Evolutionary conservation across 2,329 filamentous ascomycete species (phyloP).

Genomic region (Talaromyces atroroseus): DNA sequence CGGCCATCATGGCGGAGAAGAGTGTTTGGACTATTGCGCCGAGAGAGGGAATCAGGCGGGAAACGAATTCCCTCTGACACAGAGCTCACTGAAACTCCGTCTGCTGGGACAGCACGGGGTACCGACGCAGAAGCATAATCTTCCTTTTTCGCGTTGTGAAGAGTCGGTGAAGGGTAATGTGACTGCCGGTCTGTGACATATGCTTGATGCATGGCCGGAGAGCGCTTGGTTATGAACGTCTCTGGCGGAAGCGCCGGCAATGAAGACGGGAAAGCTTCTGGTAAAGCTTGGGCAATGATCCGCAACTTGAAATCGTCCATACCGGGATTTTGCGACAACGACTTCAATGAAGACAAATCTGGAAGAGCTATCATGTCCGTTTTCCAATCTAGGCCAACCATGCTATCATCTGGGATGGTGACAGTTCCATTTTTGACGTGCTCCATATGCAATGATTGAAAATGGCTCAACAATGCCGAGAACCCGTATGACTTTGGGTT

Average conservation of each 20-base stretch:
- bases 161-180: slow-evolving; percentile 3
- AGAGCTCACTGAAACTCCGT: neutral
- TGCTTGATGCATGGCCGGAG: slow-evolving; percentile 3
- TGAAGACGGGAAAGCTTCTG: slow-evolving; percentile 32
- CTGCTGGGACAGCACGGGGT: neutral
- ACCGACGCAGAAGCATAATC: neutral
- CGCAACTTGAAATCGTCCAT: slow-evolving; percentile 54
- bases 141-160: neutral
- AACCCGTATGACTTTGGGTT: slow-evolving; percentile 23
- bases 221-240: slow-evolving; percentile 4
- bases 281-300: slow-evolving; percentile 49
- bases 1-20: slow-evolving; percentile 2
- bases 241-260: slow-evolving; percentile 3
- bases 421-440: slow-evolving; percentile 17
- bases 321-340: slow-evolving; percentile 19
- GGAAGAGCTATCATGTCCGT: slow-evolving; percentile 58
- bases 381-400: slow-evolving; percentile 48
- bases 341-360: slow-evolving; percentile 29
- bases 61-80: neutral
- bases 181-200: neutral
- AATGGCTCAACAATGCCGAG: slow-evolving; percentile 31
- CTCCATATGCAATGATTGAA: slow-evolving; percentile 34
- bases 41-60: neutral
- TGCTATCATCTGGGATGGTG: slow-evolving; percentile 18
- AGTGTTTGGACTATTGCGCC: neutral